These are phyloP conservation scores for Cercospora sp. DNA, from an alignment of 2,329 filamentous ascomycete genomes.

Conservation along the genomic window DNA sequence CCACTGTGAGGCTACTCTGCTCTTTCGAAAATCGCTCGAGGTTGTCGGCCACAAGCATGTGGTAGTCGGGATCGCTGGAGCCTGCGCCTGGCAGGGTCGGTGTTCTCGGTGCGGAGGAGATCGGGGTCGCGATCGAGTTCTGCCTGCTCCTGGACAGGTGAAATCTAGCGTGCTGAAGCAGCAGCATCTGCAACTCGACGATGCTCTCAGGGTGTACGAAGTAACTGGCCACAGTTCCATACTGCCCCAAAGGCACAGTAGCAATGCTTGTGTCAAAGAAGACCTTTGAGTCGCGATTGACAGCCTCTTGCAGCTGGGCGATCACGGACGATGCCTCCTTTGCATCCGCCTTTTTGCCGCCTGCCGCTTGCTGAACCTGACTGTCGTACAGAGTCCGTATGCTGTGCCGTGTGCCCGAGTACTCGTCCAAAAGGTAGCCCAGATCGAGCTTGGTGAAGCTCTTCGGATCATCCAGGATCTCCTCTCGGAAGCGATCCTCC, in stretches of 20 bases:
- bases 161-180: slow-evolving; percentile 53
- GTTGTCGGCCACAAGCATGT: slow-evolving; percentile 51
- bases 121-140: slow-evolving; percentile 30
- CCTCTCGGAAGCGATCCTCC: slow-evolving; percentile 64
- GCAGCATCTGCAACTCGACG: slow-evolving; percentile 55
- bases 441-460: slow-evolving; percentile 72
- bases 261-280: slow-evolving; percentile 54
- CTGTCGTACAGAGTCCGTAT: slow-evolving; percentile 49
- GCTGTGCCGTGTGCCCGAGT: slow-evolving; percentile 49
- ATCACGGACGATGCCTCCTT: slow-evolving; percentile 34
- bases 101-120: slow-evolving; percentile 28
- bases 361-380: slow-evolving; percentile 30
- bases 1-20: slow-evolving; percentile 49
- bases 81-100: slow-evolving; percentile 24
- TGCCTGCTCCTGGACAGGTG: slow-evolving; percentile 37
- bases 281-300: slow-evolving; percentile 45
- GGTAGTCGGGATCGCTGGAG: slow-evolving; percentile 41
- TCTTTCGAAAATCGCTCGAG: slow-evolving; percentile 49
- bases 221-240: slow-evolving; percentile 52
- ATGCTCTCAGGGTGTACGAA: slow-evolving; percentile 58
- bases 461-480: slow-evolving; percentile 65
- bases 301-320: slow-evolving; percentile 42
- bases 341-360: slow-evolving; percentile 16
- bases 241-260: slow-evolving; percentile 49
- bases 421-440: slow-evolving; percentile 51